These are phyloP conservation scores for Jacaranda copaia DNA, from an alignment of 257 asterid genomes.

Conservation along the genomic window DNA sequence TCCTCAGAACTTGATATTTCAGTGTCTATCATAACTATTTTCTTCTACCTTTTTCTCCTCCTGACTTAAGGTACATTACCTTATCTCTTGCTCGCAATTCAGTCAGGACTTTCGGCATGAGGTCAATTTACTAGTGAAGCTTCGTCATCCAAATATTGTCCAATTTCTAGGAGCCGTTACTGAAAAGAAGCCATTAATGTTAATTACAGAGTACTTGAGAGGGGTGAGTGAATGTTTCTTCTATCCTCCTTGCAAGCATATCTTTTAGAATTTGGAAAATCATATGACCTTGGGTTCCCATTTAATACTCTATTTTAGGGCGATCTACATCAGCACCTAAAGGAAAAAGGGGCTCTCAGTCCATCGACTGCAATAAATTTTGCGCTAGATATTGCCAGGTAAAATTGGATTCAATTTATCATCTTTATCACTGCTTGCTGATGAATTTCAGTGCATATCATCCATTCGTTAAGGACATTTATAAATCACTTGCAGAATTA, in stretches of 20 bases:
- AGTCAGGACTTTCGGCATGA: constrained; percentile 99
- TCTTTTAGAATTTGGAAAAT: not conserved
- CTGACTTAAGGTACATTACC: constrained; percentile 4
- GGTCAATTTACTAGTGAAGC: constrained; percentile 97
- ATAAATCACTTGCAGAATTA: constrained; percentile 3
- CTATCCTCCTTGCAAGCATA: constrained; percentile 22
- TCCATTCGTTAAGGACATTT: constrained; percentile 26
- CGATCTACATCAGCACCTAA: constrained; percentile 93
- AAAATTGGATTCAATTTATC: constrained; percentile 23
- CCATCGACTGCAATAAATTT: constrained; percentile 81
- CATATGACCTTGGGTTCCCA: constrained; percentile 21
- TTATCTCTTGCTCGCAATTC: constrained; percentile 40
- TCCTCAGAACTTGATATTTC: not conserved
- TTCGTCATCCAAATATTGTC: constrained; percentile 98
- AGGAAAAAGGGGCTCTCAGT: constrained; percentile 89
- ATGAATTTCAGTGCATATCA: constrained; percentile 16
- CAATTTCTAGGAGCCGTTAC: constrained; percentile 99
- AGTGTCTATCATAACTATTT: constrained; percentile 10
- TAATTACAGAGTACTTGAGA: constrained; percentile 91
- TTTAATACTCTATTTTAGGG: constrained; percentile 60
- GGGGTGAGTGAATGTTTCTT: constrained; percentile 68
- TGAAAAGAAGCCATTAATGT: constrained; percentile 91
- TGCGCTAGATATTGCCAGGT: constrained; percentile 98
- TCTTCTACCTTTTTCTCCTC: constrained; percentile 21
- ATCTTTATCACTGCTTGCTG: not conserved